Base-by-base conservation (phyloP, 371 early-diverging fungal genomes). In the Mucor irregularis region DNA sequence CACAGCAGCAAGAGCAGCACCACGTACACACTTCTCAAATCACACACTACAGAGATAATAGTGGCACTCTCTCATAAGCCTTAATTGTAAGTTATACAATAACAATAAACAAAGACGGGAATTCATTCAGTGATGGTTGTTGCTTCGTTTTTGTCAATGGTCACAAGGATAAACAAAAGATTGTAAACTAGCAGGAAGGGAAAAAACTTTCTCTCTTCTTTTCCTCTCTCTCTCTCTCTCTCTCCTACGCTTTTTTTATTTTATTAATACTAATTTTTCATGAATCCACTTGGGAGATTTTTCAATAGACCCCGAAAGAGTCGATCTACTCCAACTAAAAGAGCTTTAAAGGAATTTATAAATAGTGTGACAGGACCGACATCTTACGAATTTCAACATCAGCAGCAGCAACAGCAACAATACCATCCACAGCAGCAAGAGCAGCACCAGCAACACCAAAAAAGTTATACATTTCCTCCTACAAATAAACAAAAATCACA, bases 251-350 rank as follows among this genome's bases (percentile, higher is more conserved):
- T 28, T 28, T 28, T 44, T 44, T 16, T 28, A 2, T 16, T 26
- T 16, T 16, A n/a, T 5, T n/a, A 28, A n/a, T 26, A 25, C 7
- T 5, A 14, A 16, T 16, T 28, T 4, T n/a, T 13, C 2, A 51
- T 51, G 51, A 40, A 17, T n/a, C 16, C 29, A 5, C 28, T 51
- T 40, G 40, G 40, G 40, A 51, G 19, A 40, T 51, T 39, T 39
- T 30, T 51, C 30, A 39, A 51, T 29, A 17, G 39, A 29, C 51
- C 51, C 13, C 38, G 40, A 30, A 51, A 38, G 21, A 39, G 37
- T 26, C 38, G 51, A 5, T 39, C 51, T 26, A 28, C 45, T 40
- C 51, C 51, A 7, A 51, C 51, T 11, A 28, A 39, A 38, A 16
- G 17, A 30, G 40, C 35, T 7, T 26, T 51, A 29, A 28, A 28